Conservation (phyloP, 192 early-diverging fungal genomes). For the Geranomyces michiganensis region DNA sequence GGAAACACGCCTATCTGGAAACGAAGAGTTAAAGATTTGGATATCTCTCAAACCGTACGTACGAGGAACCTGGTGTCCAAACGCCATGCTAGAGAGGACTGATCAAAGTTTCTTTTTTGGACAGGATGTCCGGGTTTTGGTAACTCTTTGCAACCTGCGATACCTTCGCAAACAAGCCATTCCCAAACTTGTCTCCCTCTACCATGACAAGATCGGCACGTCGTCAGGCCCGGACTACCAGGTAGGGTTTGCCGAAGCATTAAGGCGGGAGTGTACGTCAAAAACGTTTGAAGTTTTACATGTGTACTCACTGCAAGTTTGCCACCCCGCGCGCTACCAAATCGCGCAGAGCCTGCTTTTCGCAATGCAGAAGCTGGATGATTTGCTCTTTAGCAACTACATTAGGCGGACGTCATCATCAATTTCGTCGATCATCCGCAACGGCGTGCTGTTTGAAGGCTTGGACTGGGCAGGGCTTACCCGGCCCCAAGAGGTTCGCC, state of each 20-base stretch:
- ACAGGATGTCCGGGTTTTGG: conserved; percentile 61
- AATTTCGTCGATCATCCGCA: conserved; percentile 71
- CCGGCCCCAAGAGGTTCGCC: conserved; percentile 79
- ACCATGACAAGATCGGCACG: conserved; percentile 68
- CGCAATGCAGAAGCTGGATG: conserved; percentile 76
- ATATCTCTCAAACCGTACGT: conserved; percentile 34
- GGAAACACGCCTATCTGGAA: conserved; percentile 27
- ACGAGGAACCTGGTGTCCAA: not conserved
- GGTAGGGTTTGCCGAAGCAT: conserved; percentile 44
- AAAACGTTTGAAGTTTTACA: not conserved
- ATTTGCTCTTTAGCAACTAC: conserved; percentile 84
- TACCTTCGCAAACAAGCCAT: conserved; percentile 73
- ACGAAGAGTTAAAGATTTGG: conserved; percentile 35
- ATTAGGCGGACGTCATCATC: conserved; percentile 72
- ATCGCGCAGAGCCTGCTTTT: conserved; percentile 62
- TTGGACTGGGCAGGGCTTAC: conserved; percentile 83
- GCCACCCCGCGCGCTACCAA: no score
- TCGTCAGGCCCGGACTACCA: conserved; percentile 57
- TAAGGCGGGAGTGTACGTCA: not conserved
- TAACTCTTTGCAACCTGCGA: conserved; percentile 82
- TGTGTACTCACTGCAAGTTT: no score
- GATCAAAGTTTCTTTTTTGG: not conserved
- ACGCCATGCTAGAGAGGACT: not conserved
- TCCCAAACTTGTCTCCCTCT: conserved; percentile 73
- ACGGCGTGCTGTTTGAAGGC: conserved; percentile 83